Evolutionary conservation across 116 monocot species (phyloP).

Genomic region (Zostera marina): DNA sequence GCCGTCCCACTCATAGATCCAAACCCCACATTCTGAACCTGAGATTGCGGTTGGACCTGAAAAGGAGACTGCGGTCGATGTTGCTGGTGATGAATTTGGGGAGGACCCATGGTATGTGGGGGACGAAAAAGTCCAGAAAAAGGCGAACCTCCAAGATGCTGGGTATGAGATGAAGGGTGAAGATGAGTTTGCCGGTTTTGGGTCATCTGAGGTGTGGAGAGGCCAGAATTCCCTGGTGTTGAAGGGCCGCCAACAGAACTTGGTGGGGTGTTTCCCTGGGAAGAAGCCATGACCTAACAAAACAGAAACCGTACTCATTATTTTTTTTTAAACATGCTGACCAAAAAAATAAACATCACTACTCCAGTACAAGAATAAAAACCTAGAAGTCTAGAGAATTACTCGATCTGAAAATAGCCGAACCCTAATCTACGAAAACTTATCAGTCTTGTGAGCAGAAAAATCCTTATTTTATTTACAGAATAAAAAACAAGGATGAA

Average conservation of each 20-base stretch:
- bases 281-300: slow-evolving; percentile 28
- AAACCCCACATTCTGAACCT: slow-evolving; percentile 13
- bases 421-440: too few species aligned
- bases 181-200: slow-evolving; percentile 23
- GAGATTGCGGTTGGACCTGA: slow-evolving; percentile 27
- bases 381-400: too few species aligned
- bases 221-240: slow-evolving; percentile 11
- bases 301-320: background rate
- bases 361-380: too few species aligned
- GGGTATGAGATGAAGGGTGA: slow-evolving; percentile 27
- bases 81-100: slow-evolving; percentile 33
- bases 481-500: too few species aligned
- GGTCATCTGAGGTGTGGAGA: slow-evolving; percentile 13
- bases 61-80: slow-evolving; percentile 29
- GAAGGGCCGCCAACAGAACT: slow-evolving; percentile 16
- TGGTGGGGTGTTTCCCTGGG: slow-evolving; percentile 21
- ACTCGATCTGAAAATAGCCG: too few species aligned
- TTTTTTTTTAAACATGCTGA: too few species aligned
- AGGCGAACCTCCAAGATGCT: slow-evolving; percentile 6
- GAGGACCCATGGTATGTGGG: slow-evolving; percentile 7
- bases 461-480: too few species aligned
- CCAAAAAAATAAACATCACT: too few species aligned
- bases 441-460: too few species aligned
- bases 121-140: slow-evolving; percentile 7
- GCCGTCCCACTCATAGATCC: background rate